Evolutionary conservation across 768 basidiomycete genomes (phyloP), one percentile per base, ranked within the genome.

Genomic region (Phanerodontia chrysosporium): DNA sequence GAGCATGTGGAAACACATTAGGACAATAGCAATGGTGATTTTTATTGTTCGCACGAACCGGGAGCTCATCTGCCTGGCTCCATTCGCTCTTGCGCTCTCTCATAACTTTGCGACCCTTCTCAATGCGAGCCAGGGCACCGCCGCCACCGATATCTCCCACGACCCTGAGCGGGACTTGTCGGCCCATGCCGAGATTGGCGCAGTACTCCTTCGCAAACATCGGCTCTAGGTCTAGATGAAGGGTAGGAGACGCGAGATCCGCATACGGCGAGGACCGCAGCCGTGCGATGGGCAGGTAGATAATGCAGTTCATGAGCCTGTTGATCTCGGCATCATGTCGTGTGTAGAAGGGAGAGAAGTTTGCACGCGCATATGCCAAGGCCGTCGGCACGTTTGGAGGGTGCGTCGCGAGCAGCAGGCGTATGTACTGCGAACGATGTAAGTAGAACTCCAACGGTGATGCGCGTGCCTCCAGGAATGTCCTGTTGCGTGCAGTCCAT

Each of bases 71-170:
- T 22, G 84, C 82, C 64, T 89, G 89, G 70, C 85, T 89, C 90
- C 96, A 97, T 74, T 94, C 92, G 64, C 90, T 93, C 78, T 92
- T 90, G 65, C 88, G 81, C 68, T 96, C 93, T 63, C 92, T 84
- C 89, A 98, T 91, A 27, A 98, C 91, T 62, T 87, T 89, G 61
- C 92, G 81, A 6, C 93, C 95, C 71, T 98, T 98, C 75, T 96
- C 93, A 45, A 98, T 95, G 67, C 89, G 84, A 6, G 90, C 87
- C 58, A 98, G 73, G 0, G 95, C 95, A 2, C 95, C 94, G 4
- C 92, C 90, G 0, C 90, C 92, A 1, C 96, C 97, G 52, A 98
- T 88, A 65, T 96, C 95, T 2, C 92, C 92, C 2, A 95, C 88
- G 2, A 97, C 92, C 42, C 86, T 80, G 45, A 99, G 78, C 1